phyloP scores from a whole-genome alignment of 192 early-diverging fungal genomes.

The Backusella macrospora region DNA sequence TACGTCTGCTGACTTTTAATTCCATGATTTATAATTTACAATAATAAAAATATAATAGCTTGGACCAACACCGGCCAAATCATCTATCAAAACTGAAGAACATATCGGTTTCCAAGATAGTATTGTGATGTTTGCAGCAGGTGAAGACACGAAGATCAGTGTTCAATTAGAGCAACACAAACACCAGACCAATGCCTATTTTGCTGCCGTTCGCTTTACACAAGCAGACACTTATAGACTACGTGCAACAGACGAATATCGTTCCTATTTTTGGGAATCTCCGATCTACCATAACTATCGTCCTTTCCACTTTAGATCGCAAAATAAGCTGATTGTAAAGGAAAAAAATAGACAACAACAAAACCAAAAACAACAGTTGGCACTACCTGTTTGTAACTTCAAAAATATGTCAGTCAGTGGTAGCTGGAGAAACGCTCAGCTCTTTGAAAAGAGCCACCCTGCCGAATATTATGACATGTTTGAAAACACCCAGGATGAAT shows the following conservation, averaged over 20 bases:
- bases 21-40: too few species aligned
- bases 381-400: slow-evolving; percentile 11
- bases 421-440: slow-evolving; percentile 30
- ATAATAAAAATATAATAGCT: slow-evolving; percentile 19
- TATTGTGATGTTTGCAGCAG: slow-evolving; percentile 26
- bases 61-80: slow-evolving; percentile 32
- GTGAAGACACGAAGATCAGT: slow-evolving; percentile 22
- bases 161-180: slow-evolving; percentile 34
- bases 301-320: slow-evolving; percentile 28
- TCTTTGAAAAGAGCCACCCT: slow-evolving; percentile 25
- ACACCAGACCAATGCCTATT: slow-evolving; percentile 30
- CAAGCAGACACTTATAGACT: slow-evolving; percentile 35
- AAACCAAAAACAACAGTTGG: background rate
- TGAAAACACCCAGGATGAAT: slow-evolving; percentile 32
- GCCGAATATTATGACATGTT: slow-evolving; percentile 43
- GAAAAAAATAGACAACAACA: background rate
- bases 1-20: background rate
- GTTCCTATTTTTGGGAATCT: slow-evolving; percentile 38
- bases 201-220: slow-evolving; percentile 30
- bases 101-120: slow-evolving; percentile 35
- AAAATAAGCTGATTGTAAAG: slow-evolving; percentile 24
- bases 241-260: slow-evolving; percentile 25
- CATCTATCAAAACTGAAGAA: slow-evolving; percentile 17
- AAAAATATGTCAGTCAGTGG: slow-evolving; percentile 8
- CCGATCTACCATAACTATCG: slow-evolving; percentile 32